Percentiles rank a stretch among this genome's conserved stretches.
phyloP scores from a whole-genome alignment of 169 alveolate genomes.

The Plasmodium gallinaceum region DNA sequence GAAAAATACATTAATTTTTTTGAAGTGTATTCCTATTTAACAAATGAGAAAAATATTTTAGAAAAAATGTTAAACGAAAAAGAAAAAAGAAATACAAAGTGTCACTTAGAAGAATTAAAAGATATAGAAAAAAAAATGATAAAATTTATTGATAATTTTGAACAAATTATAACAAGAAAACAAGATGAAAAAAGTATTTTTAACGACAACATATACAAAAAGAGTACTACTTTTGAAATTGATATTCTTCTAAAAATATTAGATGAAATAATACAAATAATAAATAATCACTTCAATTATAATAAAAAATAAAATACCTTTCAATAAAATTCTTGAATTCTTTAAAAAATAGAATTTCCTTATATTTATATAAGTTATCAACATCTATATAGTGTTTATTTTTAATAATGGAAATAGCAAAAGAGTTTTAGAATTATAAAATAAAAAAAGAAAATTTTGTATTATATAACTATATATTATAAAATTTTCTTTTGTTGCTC shows the following conservation, averaged over 20 bases:
- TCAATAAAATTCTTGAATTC: not conserved
- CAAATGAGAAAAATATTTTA: conserved; percentile 21
- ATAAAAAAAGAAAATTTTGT: no score
- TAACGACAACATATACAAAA: not conserved
- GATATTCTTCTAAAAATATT: not conserved
- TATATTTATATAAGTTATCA: no score
- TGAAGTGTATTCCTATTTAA: conserved; percentile 20
- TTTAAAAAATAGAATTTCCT: no score
- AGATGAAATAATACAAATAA: conserved; percentile 6
- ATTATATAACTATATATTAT: no score
- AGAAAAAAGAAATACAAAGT: conserved; percentile 20
- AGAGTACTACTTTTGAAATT: not conserved
- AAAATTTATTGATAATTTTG: conserved; percentile 43
- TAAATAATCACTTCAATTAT: not conserved
- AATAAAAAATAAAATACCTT: not conserved
- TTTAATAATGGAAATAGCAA: no score
- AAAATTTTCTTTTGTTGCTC: no score
- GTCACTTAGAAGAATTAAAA: conserved; percentile 31
- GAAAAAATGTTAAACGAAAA: conserved; percentile 19
- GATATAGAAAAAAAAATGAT: conserved; percentile 28
- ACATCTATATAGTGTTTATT: no score
- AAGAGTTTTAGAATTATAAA: no score
- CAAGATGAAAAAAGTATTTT: not conserved
- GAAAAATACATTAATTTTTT: conserved; percentile 22
- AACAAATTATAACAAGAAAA: conserved; percentile 37